A percentile compares a stretch with the other conserved stretches of the same genome.
phyloP scores from a whole-genome alignment of 805 yeast species.

The Wickerhamomyces hampshirensis region DNA sequence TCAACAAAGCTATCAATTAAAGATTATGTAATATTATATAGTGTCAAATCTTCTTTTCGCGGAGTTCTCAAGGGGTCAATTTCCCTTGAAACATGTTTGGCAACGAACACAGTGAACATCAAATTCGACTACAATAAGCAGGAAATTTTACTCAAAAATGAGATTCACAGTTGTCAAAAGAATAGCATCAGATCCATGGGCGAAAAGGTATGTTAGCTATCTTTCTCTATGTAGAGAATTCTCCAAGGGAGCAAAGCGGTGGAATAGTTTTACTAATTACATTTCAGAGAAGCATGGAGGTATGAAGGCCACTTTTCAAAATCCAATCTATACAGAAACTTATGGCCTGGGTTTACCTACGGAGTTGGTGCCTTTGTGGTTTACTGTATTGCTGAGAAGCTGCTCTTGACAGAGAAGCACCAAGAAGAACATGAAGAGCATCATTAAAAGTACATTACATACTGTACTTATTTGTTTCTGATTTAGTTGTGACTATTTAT shows the following conservation, averaged over 20 bases:
- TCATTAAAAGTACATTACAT: no score
- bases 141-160: no score
- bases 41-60: no score
- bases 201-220: conserved; percentile 32
- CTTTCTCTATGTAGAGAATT: not conserved
- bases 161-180: conserved; percentile 16
- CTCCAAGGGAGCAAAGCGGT: not conserved
- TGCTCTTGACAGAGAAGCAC: conserved; percentile 16
- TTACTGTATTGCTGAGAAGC: conserved; percentile 41
- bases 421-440: conserved; percentile 11
- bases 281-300: conserved; percentile 93
- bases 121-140: no score
- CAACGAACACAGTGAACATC: no score
- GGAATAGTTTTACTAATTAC: no score
- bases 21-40: no score
- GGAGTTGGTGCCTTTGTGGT: conserved; percentile 73
- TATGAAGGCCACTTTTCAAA: conserved; percentile 77
- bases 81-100: no score
- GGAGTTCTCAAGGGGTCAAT: no score
- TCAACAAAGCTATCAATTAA: no score
- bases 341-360: conserved; percentile 77
- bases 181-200: conserved; percentile 43
- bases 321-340: conserved; percentile 58
- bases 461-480: no score
- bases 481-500: no score